Conservation (phyloP, 2,329 filamentous ascomycete genomes). For the Myriosclerotinia duriaeana region DNA sequence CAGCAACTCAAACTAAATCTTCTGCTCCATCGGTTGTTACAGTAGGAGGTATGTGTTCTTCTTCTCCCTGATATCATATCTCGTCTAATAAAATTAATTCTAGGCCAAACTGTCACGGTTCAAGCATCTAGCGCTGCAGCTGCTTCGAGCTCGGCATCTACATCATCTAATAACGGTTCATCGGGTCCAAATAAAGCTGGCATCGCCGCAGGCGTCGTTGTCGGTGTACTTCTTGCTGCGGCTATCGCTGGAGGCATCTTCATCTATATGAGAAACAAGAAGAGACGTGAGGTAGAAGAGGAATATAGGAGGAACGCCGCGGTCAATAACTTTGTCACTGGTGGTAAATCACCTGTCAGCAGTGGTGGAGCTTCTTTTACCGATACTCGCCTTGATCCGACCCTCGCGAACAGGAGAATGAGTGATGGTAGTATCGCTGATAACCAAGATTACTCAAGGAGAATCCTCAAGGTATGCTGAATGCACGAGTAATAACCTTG, state of each 20-base stretch:
- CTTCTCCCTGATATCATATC: neutral
- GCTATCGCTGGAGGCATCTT: conserved; percentile 67
- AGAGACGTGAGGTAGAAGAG: conserved; percentile 75
- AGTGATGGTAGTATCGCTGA: conserved; percentile 97
- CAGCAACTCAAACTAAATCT: conserved; percentile 29
- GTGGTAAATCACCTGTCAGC: conserved; percentile 61
- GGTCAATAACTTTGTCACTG: conserved; percentile 72
- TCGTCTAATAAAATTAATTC: neutral
- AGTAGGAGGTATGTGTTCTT: conserved; percentile 25
- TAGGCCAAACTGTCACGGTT: conserved; percentile 38
- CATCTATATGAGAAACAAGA: conserved; percentile 73
- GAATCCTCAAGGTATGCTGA: conserved; percentile 81
- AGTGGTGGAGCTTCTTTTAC: conserved; percentile 62
- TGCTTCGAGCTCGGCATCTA: conserved; percentile 20
- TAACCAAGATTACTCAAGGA: conserved; percentile 93
- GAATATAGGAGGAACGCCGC: conserved; percentile 80
- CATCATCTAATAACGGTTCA: conserved; percentile 9
- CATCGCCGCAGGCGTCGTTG: conserved; percentile 84
- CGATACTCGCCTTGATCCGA: conserved; percentile 83
- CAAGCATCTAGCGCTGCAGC: conserved; percentile 31
- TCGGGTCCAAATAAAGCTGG: conserved; percentile 56
- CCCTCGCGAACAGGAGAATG: conserved; percentile 73
- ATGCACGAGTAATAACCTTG: conserved; percentile 27
- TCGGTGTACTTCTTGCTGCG: conserved; percentile 70
- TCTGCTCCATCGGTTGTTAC: conserved; percentile 36